These are phyloP conservation scores for Polyporus tsugae DNA, from an alignment of 1,284 basidiomycete genomes.

Conservation along the genomic window DNA sequence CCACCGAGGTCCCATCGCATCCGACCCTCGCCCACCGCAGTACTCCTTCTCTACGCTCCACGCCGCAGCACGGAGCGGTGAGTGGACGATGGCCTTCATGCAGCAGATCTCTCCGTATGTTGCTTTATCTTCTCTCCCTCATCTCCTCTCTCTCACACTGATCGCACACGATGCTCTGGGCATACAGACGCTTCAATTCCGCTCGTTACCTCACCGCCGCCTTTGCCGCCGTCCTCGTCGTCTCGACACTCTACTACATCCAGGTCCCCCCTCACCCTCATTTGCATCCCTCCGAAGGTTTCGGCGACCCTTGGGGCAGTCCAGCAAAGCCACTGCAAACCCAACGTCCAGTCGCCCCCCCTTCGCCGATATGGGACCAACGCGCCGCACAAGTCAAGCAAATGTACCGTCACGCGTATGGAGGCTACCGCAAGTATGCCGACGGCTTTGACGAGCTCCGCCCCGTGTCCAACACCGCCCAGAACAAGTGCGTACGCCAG, in stretches of 20 bases:
- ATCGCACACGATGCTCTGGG: background rate
- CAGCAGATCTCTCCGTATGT: constrained; percentile 26
- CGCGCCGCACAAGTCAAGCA: constrained; percentile 63
- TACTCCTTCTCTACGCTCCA: constrained; percentile 14
- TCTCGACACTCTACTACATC: constrained; percentile 36
- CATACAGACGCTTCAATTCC: constrained; percentile 35
- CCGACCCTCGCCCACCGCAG: constrained; percentile 17
- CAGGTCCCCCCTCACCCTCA: constrained; percentile 32
- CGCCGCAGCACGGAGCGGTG: constrained; percentile 17
- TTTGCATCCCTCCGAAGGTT: constrained; percentile 11
- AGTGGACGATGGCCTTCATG: constrained; percentile 15
- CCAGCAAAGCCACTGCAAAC: constrained; percentile 9
- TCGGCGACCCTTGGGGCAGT: constrained; percentile 18
- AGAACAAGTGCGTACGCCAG: constrained; percentile 57
- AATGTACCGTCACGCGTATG: constrained; percentile 72
- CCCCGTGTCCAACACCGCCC: constrained; percentile 55
- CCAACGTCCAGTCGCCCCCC: background rate
- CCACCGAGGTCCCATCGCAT: constrained; percentile 9
- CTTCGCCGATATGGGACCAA: constrained; percentile 52
- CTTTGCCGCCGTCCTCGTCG: constrained; percentile 32
- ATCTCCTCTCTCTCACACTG: constrained; percentile 12
- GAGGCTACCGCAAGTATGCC: constrained; percentile 65
- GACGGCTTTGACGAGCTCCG: constrained; percentile 67
- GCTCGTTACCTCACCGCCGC: constrained; percentile 42
- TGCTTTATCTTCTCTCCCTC: background rate